Evolutionary conservation across 1,284 basidiomycete species (phyloP).

Genomic region (Caloboletus inedulis): DNA sequence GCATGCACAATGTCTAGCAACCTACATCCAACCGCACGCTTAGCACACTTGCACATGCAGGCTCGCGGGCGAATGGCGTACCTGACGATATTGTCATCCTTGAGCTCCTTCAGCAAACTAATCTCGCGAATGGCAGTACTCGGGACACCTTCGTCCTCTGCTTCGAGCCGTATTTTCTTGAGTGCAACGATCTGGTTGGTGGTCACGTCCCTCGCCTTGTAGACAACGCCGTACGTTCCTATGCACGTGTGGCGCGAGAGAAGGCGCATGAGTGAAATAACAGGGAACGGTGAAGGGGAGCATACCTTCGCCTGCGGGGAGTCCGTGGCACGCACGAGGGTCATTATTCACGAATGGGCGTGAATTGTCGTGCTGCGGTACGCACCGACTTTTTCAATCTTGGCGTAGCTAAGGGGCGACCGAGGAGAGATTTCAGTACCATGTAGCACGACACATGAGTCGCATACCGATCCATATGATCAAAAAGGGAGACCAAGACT

Average conservation of each 20-base stretch:
- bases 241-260: constrained; percentile 15
- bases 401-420: constrained; percentile 49
- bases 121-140: constrained; percentile 98
- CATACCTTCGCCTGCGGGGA: constrained; percentile 54
- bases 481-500: neutral
- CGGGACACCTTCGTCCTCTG: constrained; percentile 97
- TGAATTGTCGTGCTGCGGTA: constrained; percentile 27
- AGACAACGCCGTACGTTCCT: constrained; percentile 99
- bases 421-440: constrained; percentile 20
- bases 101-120: constrained; percentile 93
- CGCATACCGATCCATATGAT: constrained; percentile 33
- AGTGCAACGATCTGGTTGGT: constrained; percentile 83
- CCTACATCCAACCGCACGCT: constrained; percentile 41
- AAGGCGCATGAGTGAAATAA: neutral
- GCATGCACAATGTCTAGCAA: constrained; percentile 96
- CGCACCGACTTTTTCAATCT: constrained; percentile 74
- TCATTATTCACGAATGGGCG: constrained; percentile 15
- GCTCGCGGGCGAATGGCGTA: constrained; percentile 29
- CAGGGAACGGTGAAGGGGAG: neutral
- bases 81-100: constrained; percentile 93
- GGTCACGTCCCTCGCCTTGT: constrained; percentile 80
- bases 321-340: constrained; percentile 19
- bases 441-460: constrained; percentile 4
- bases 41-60: constrained; percentile 13
- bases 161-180: constrained; percentile 98